Evolutionary conservation across 768 basidiomycete genomes (phyloP).

Genomic region (Amanita rubescens): DNA sequence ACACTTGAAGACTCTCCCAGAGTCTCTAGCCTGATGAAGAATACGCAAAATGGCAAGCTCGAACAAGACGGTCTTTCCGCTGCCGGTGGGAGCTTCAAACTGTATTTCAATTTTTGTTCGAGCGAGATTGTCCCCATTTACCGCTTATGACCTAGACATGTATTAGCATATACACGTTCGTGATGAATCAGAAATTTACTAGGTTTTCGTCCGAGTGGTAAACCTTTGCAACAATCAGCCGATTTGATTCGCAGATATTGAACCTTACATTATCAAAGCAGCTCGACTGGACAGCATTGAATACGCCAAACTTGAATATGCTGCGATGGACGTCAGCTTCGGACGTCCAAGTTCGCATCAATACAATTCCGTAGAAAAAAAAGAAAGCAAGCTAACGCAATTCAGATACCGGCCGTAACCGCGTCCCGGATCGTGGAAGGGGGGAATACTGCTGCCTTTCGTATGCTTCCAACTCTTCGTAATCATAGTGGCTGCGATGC

Average conservation of each 20-base stretch:
- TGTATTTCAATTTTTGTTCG: conserved; percentile 8
- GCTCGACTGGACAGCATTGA: conserved; percentile 86
- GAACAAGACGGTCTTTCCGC: conserved; percentile 93
- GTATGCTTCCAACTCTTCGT: background rate
- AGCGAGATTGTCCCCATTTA: conserved; percentile 17
- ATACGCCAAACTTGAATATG: conserved; percentile 82
- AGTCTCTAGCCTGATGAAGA: conserved; percentile 36
- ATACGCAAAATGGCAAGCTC: conserved; percentile 84
- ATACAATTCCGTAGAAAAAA: background rate
- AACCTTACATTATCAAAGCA: conserved; percentile 67
- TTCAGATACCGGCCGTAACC: conserved; percentile 62
- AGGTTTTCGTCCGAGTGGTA: conserved; percentile 54
- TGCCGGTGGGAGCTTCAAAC: conserved; percentile 80
- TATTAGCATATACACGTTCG: background rate
- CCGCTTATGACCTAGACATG: conserved; percentile 63
- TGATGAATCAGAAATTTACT: conserved; percentile 29
- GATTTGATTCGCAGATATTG: background rate
- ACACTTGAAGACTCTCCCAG: conserved; percentile 45
- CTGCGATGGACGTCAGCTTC: conserved; percentile 75
- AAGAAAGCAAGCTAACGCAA: conserved; percentile 44
- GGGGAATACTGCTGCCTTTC: conserved; percentile 20
- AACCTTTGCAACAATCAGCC: conserved; percentile 34
- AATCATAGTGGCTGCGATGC: background rate
- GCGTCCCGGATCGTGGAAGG: conserved; percentile 35
- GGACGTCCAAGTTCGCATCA: conserved; percentile 8